Base-by-base conservation (phyloP, 2,329 filamentous ascomycete species). In the Trichoderma semiorbis region DNA sequence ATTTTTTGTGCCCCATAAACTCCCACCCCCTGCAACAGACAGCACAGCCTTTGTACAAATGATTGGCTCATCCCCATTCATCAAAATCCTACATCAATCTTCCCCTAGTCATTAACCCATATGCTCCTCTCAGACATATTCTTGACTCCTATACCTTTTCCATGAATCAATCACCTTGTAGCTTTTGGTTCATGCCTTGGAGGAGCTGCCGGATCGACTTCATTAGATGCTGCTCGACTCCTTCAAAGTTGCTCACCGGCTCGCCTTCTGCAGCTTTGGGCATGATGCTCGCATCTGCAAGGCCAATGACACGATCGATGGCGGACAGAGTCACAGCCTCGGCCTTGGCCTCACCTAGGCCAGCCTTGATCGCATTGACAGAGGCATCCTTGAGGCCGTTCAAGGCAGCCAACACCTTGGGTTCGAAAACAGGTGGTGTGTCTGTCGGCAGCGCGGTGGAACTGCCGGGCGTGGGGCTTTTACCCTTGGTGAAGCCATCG, bases 301-400 rank as follows among this genome's bases (percentile, higher is more conserved):
- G 80, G 3, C 85, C 85, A 7, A 87, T 78, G 3, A 85, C 84
- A 26, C 85, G 84, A 73, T 87, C 83, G 61, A 87, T 85, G 14
- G 85, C 85, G 2, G 85, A 87, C 36, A 87, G 76, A 0, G 86
- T 80, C 39, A 87, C 79, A 12, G 82, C 81, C 74, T 87, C 84
- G 14, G 85, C 83, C 72, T 81, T 81, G 30, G 79, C 78, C 69
- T 81, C 80, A 26, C 84, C 84, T 2, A 83, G 77, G 55, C 81
- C 82, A 0, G 75, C 77, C 55, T 80, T 80, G 58, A 87, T 79
- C 1, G 83, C 81, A 65, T 82, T 81, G 69, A 83, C 78, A 69
- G 83, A 85, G n/a, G 81, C 81, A 14, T 79, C 79, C 73, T 86
- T 87, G 80, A 86, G 86, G 7, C 80, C 80, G 24, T 81, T 78